Evolutionary conservation across 371 early-diverging fungal genomes (phyloP), one percentile per base, ranked within the genome.

Genomic region (Mortierella sp.): DNA sequence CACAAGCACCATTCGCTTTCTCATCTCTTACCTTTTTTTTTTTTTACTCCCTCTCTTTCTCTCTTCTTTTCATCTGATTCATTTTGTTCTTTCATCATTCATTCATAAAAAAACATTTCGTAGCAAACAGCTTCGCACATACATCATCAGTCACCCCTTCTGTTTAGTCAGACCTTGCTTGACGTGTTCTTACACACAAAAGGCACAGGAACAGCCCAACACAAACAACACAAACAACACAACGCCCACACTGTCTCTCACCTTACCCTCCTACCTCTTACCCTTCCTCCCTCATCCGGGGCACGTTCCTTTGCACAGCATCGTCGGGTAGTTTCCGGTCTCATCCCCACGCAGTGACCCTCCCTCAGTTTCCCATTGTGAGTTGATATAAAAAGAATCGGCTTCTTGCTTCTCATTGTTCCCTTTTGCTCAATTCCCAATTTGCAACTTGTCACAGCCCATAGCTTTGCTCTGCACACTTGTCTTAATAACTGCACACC

Each of bases 261-360:
- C 37, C 11, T 30, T 16, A 8, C 39, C 22, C 60, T 22, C 37
- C 37, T 8, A 20, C 16, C 37, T 22, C n/a, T 55, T 28, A 22
- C 12, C n/a, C 20, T 24, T 55, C 57, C 47, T 47, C 6, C 39
- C 60, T 39, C 60, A 60, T 60, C 60, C 37, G 32, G 60, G 60
- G 60, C 60, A 60, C 60, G 60, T 60, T 22, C 60, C 37, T 37
- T 60, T 60, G 20, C 60, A 37, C 37, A 22, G 18, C 39, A 9
- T 60, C 55, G 28, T 55, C 55, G 55, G 55, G 28, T 16, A 26
- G 14, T 55, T 26, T 52, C 20, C n/a, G 49, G 55, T 55, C 55
- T 26, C 55, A 55, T 55, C 11, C 55, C 6, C 55, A 8, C 22
- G 3, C 26, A 0, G 5, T 5, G 51, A 47, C 47, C 47, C 1